Evolutionary conservation across 164 flowering plant genomes (phyloP), one percentile per base, ranked within the genome.

Genomic region (Cinnamomum micranthum): DNA sequence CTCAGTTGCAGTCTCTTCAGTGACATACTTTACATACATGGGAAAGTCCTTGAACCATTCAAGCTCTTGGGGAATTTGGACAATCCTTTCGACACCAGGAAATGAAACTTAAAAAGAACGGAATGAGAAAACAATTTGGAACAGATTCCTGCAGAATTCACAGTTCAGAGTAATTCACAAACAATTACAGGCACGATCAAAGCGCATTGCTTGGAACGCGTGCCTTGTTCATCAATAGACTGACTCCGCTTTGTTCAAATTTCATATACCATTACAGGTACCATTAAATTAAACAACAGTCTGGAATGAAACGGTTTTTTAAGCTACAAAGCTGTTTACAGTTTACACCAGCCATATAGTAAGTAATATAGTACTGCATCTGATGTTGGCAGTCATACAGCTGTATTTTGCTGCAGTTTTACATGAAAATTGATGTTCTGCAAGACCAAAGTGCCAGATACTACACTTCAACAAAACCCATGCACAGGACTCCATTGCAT

Each of bases 21-120:
- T 71, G 11, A 80, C 80, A 76, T 92, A 93, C 73, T 82, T 88
- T 23, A 91, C 95, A 79, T 87, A 90, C 93, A 93, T 83, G 2
- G 88, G 74, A 50, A 88, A 70, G 10, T 92, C 95, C 77, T 88
- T 89, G 81, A 88, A 94, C 75, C 94, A 88, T 10, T 88, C 97
- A 41, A 94, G 83, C 25, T 94, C 97, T 52, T 87, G 78, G 35
- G 97, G 97, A 59, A 92, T 76, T 68, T 84, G 84, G 71, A 94
- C 85, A 20, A 88, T 82, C 82, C 98, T 87, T 79, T 94, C 95
- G 63, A 87, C 83, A 31, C 97, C 97, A 3, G 97, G 97, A 67
- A 97, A 94, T 68, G 98, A 94, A 14, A 92, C 98, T 94, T 92
- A 79, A 52, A 52, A 52, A 3, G 59, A 13, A 52, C 4, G 35